Conservation (phyloP, 1,139 yeast species). For the Zhuliangozyma blackwelliae region DNA sequence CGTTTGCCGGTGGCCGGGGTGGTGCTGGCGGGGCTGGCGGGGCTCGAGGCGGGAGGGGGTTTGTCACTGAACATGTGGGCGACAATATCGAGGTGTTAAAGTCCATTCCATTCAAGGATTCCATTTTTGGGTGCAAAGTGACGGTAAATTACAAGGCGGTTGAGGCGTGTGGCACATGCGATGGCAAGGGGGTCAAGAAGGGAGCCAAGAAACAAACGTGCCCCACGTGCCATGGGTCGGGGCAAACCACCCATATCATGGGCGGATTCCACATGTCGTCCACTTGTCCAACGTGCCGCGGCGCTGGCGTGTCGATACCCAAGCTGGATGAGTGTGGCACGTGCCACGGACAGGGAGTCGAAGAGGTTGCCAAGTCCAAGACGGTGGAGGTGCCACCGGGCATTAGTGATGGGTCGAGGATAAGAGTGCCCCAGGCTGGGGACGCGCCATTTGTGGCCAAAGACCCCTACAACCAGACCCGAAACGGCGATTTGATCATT, state of each 20-base stretch:
- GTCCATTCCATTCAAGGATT: constrained; percentile 75
- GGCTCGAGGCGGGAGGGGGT: constrained; percentile 34
- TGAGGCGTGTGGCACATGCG: constrained; percentile 74
- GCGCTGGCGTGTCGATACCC: constrained; percentile 78
- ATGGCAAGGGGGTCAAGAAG: constrained; percentile 77
- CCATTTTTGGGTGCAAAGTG: constrained; percentile 74
- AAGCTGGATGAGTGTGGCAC: constrained; percentile 65
- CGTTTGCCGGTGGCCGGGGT: constrained; percentile 50
- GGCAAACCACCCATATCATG: constrained; percentile 78
- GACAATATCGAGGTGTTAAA: constrained; percentile 82
- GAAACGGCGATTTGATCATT: constrained; percentile 84
- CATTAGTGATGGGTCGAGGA: constrained; percentile 76
- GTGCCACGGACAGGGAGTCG: constrained; percentile 90
- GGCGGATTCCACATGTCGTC: constrained; percentile 98
- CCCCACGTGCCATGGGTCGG: constrained; percentile 88
- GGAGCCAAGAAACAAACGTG: constrained; percentile 80
- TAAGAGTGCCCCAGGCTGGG: constrained; percentile 85
- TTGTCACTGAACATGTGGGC: constrained; percentile 77
- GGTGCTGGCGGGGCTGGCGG: constrained; percentile 34
- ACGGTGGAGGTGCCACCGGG: constrained; percentile 88
- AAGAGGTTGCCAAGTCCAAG: constrained; percentile 61
- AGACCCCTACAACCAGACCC: constrained; percentile 58
- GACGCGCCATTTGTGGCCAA: constrained; percentile 76
- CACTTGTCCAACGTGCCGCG: constrained; percentile 84
- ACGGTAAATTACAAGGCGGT: constrained; percentile 69